A percentile compares a stretch with the other conserved stretches of the same genome.
Conservation (phyloP, 352 stramenopile species). For the Salisapilia sapeloensis region DNA sequence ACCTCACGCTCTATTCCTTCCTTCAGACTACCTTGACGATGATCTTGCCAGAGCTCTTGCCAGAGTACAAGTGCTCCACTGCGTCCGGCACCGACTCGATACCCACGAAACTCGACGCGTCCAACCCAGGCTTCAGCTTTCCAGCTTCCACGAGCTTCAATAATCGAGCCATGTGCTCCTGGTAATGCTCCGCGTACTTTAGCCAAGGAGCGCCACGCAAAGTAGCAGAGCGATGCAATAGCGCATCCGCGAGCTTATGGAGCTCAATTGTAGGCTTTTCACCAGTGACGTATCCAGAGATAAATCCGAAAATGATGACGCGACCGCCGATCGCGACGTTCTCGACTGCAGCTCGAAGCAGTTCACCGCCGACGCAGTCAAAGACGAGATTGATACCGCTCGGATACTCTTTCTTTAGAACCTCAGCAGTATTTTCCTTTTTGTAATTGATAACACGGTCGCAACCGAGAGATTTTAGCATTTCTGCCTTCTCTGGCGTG, state of each 20-base stretch:
- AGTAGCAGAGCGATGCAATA: slow-evolving; percentile 20
- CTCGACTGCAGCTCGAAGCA: slow-evolving; percentile 22
- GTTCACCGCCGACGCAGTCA: slow-evolving; percentile 36
- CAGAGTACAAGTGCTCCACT: slow-evolving; percentile 54
- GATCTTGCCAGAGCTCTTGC: slow-evolving; percentile 75
- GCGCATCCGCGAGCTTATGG: slow-evolving; percentile 8
- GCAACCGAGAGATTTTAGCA: slow-evolving; percentile 43
- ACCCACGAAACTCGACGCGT: slow-evolving; percentile 22
- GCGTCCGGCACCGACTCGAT: slow-evolving; percentile 42
- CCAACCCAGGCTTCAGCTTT: slow-evolving; percentile 32
- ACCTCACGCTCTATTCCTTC: too few species aligned
- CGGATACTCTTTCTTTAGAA: slow-evolving; percentile 54
- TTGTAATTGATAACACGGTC: slow-evolving; percentile 82
- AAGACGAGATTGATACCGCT: slow-evolving; percentile 51
- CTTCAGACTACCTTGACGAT: slow-evolving; percentile 63
- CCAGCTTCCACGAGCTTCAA: slow-evolving; percentile 22
- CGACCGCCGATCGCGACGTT: slow-evolving; percentile 39
- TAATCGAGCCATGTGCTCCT: slow-evolving; percentile 24
- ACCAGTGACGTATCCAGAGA: slow-evolving; percentile 42
- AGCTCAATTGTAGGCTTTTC: too few species aligned
- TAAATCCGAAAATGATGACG: slow-evolving; percentile 37
- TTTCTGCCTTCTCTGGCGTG: slow-evolving; percentile 71
- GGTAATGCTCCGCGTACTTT: slow-evolving; percentile 19
- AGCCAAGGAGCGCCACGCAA: slow-evolving; percentile 28
- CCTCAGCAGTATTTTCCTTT: slow-evolving; percentile 30